These are phyloP conservation scores for Cercophora sp. DNA, from an alignment of 495 filamentous ascomycete species.

Conservation along the genomic window DNA sequence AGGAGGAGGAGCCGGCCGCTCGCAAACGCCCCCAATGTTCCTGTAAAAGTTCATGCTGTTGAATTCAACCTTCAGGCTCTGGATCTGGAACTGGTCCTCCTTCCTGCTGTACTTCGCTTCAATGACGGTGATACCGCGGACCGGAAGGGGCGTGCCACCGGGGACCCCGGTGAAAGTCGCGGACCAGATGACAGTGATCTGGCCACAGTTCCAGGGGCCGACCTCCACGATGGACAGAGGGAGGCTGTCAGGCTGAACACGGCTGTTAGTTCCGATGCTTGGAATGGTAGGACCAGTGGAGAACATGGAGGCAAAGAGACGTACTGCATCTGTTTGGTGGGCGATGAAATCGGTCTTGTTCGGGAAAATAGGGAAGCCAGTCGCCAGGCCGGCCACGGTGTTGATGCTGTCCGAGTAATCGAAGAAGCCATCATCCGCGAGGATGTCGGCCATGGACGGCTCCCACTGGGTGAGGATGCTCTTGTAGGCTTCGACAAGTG, in stretches of 20 bases:
- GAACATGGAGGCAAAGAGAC: neutral
- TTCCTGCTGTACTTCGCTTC: slow-evolving; percentile 7
- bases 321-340: slow-evolving; percentile 15
- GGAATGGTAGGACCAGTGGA: neutral
- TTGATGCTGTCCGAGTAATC: slow-evolving; percentile 33
- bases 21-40: neutral
- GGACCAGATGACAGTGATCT: slow-evolving; percentile 26
- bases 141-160: slow-evolving; percentile 6
- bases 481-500: neutral
- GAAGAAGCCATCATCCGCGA: slow-evolving; percentile 20
- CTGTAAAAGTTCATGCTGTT: neutral
- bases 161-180: slow-evolving; percentile 18
- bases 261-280: neutral
- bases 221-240: slow-evolving; percentile 6
- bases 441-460: slow-evolving; percentile 7
- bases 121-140: slow-evolving; percentile 26
- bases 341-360: slow-evolving; percentile 26
- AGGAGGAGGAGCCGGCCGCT: neutral
- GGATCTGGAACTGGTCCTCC: neutral
- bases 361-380: slow-evolving; percentile 26
- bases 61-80: neutral
- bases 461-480: neutral
- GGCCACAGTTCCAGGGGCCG: slow-evolving; percentile 19
- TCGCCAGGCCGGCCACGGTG: slow-evolving; percentile 20
- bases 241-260: slow-evolving; percentile 24